Evolutionary conservation across 2,329 filamentous ascomycete species (phyloP).

Genomic region (Fusarium zealandicum): DNA sequence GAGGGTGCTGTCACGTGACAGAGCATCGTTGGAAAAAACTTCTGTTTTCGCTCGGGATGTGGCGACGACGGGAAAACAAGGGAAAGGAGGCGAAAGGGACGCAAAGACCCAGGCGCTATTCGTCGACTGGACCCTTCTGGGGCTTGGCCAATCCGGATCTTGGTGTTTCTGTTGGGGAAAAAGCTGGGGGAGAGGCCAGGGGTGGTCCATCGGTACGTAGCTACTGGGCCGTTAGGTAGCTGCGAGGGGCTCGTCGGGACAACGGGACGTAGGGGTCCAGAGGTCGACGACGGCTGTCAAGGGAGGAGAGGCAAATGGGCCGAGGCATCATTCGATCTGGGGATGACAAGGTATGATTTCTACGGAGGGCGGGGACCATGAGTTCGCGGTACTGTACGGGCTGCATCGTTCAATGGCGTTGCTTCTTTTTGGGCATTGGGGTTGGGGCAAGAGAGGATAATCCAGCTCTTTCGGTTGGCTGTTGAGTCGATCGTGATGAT

Average conservation of each 20-base stretch:
- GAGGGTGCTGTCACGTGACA: slow-evolving; percentile 22
- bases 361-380: slow-evolving; percentile 5
- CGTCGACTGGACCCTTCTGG: slow-evolving; percentile 9
- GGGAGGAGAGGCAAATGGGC: slow-evolving; percentile 28
- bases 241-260: too few relatives aligned
- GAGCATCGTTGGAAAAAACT: background rate
- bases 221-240: background rate
- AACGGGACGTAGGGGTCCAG: background rate
- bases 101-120: slow-evolving; percentile 18
- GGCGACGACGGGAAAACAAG: background rate
- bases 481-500: slow-evolving; percentile 4
- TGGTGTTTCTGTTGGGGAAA: slow-evolving; percentile 41
- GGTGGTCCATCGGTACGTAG: slow-evolving; percentile 23
- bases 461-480: slow-evolving; percentile 5
- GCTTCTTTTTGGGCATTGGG: background rate
- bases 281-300: slow-evolving; percentile 12
- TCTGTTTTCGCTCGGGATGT: too few relatives aligned
- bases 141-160: slow-evolving; percentile 39
- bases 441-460: background rate
- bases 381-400: slow-evolving; percentile 29
- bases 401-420: slow-evolving; percentile 19
- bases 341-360: slow-evolving; percentile 6
- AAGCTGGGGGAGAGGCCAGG: slow-evolving; percentile 33
- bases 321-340: slow-evolving; percentile 37
- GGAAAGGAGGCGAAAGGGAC: slow-evolving; percentile 10